Evolutionary conservation across 2,329 filamentous ascomycete genomes (phyloP).

Genomic region (Pseudogymnoascus sp.): DNA sequence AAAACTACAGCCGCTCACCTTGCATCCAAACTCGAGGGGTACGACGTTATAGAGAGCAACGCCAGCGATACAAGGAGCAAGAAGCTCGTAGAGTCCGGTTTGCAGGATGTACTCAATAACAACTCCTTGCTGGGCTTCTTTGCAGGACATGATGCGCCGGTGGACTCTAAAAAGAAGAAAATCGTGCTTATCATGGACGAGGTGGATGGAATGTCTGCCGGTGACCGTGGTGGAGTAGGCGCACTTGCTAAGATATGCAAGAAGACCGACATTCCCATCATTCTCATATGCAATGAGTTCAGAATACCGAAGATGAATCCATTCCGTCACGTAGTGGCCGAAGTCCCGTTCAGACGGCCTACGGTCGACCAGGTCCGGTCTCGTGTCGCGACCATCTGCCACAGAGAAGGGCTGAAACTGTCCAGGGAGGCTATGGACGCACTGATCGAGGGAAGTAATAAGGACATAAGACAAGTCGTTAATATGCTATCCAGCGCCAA

Average conservation of each 20-base stretch:
- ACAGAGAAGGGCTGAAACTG: conserved; percentile 82
- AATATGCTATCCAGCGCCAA: conserved; percentile 97
- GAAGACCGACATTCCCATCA: conserved; percentile 90
- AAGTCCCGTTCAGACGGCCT: conserved; percentile 81
- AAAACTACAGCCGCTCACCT: conserved; percentile 97
- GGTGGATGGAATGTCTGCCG: conserved; percentile 97
- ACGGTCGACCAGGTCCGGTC: conserved; percentile 87
- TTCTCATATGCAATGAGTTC: conserved; percentile 96
- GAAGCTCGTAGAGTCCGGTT: conserved; percentile 80
- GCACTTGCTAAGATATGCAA: conserved; percentile 91
- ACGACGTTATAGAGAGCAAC: conserved; percentile 90
- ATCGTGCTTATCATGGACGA: conserved; percentile 98
- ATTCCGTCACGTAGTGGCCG: conserved; percentile 79
- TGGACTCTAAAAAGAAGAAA: conserved; percentile 80
- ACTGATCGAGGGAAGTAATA: conserved; percentile 88
- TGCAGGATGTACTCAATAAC: conserved; percentile 89
- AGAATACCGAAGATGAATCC: conserved; percentile 95
- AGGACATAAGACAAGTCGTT: conserved; percentile 95
- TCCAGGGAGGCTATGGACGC: conserved; percentile 79
- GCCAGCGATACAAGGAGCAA: conserved; percentile 95
- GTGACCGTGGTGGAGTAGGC: conserved; percentile 90
- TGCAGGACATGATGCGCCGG: conserved; percentile 70
- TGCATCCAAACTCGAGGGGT: conserved; percentile 86
- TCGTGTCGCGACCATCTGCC: conserved; percentile 91
- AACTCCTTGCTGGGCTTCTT: conserved; percentile 91